phyloP scores from a whole-genome alignment of 2,329 filamentous ascomycete species.

The Talaromyces sp. region DNA sequence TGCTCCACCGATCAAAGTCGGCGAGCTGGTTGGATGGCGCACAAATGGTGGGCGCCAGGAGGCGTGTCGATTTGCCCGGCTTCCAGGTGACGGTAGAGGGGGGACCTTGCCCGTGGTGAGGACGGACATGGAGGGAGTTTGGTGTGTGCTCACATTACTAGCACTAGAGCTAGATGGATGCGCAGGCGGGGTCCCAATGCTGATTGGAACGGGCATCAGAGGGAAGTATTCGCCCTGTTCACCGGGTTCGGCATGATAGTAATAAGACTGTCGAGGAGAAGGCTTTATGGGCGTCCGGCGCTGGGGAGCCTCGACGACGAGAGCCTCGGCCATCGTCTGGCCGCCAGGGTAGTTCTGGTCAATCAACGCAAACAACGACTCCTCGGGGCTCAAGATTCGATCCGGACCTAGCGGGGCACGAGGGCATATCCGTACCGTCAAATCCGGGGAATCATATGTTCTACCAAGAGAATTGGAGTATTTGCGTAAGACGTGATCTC shows the following conservation, averaged over 20 bases:
- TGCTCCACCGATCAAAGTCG: conserved; percentile 58
- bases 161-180: conserved; percentile 38
- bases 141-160: conserved; percentile 35
- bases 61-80: conserved; percentile 49
- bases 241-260: conserved; percentile 57
- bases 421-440: conserved; percentile 72
- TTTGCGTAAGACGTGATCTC: conserved; percentile 86
- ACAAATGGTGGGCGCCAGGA: conserved; percentile 54
- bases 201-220: conserved; percentile 53
- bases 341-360: conserved; percentile 82
- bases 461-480: conserved; percentile 89
- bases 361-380: conserved; percentile 71
- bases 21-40: conserved; percentile 76
- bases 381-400: conserved; percentile 76
- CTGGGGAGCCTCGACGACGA: conserved; percentile 80
- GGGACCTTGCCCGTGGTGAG: conserved; percentile 76
- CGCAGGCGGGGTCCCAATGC: conserved; percentile 36
- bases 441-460: conserved; percentile 85
- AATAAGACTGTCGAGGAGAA: conserved; percentile 60
- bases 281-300: conserved; percentile 68
- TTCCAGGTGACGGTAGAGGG: conserved; percentile 77
- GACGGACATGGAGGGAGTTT: conserved; percentile 70
- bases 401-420: conserved; percentile 59
- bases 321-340: conserved; percentile 80
- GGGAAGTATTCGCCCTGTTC: conserved; percentile 83